These are phyloP conservation scores for Aschersonia sp. DNA, from an alignment of 2,329 filamentous ascomycete genomes.

Conservation along the genomic window DNA sequence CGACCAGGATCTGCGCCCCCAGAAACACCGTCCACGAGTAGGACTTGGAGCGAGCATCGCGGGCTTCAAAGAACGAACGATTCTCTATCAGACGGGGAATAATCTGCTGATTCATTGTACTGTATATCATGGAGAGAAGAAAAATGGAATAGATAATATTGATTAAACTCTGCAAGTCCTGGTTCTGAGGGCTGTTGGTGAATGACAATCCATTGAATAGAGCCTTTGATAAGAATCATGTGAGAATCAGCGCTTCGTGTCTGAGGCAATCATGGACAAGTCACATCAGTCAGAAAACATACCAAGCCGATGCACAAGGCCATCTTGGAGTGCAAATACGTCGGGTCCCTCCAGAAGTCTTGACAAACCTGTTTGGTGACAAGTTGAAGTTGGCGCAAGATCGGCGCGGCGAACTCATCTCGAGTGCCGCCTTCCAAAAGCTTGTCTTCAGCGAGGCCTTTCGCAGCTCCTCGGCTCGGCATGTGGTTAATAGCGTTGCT, in stretches of 20 bases:
- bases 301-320: slow-evolving; percentile 8
- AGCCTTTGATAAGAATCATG: slow-evolving; percentile 3
- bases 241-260: neutral
- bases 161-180: slow-evolving; percentile 43
- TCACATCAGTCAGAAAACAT: neutral
- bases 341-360: slow-evolving; percentile 65
- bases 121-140: slow-evolving; percentile 57
- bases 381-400: slow-evolving; percentile 42
- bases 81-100: slow-evolving; percentile 59
- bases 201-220: slow-evolving; percentile 60
- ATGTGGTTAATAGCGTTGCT: neutral
- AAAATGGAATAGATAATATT: slow-evolving; percentile 61
- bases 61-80: slow-evolving; percentile 54
- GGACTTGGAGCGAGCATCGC: slow-evolving; percentile 50
- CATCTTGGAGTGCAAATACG: slow-evolving; percentile 60
- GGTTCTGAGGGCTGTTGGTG: slow-evolving; percentile 39
- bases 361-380: slow-evolving; percentile 53
- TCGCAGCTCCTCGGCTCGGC: neutral
- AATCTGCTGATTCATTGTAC: slow-evolving; percentile 37
- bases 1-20: slow-evolving; percentile 30
- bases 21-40: slow-evolving; percentile 58
- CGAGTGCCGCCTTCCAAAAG: neutral
- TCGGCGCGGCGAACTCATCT: slow-evolving; percentile 53
- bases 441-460: neutral
- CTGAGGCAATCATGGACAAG: neutral